phyloP scores from a whole-genome alignment of 1,284 basidiomycete genomes.

The Anthracocystis panici-leucophaei region DNA sequence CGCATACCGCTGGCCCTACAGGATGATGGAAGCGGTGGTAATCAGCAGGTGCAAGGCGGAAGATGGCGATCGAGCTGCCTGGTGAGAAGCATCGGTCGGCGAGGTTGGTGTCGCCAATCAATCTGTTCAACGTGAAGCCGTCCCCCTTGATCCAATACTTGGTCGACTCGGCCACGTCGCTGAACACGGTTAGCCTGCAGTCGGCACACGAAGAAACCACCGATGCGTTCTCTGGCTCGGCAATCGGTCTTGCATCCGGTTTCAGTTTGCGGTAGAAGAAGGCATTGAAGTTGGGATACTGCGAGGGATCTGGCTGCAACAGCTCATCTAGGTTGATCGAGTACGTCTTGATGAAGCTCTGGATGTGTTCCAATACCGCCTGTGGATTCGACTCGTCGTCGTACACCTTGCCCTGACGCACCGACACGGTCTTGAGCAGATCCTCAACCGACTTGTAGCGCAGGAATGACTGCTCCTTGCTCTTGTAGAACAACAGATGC shows the following conservation, averaged over 20 bases:
- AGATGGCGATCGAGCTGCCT: slow-evolving; percentile 74
- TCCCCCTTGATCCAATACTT: slow-evolving; percentile 96
- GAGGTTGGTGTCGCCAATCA: slow-evolving; percentile 77
- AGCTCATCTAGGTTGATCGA: slow-evolving; percentile 85
- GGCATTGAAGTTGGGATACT: slow-evolving; percentile 87
- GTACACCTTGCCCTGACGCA: slow-evolving; percentile 62
- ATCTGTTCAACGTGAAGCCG: slow-evolving; percentile 83
- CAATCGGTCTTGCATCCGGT: slow-evolving; percentile 81
- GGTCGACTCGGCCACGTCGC: slow-evolving; percentile 85
- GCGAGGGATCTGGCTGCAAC: slow-evolving; percentile 73
- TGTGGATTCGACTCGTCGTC: slow-evolving; percentile 91
- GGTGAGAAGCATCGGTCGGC: slow-evolving; percentile 66
- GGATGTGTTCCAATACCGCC: slow-evolving; percentile 85
- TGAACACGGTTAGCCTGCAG: slow-evolving; percentile 93
- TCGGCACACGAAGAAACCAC: slow-evolving; percentile 89
- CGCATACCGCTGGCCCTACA: slow-evolving; percentile 78
- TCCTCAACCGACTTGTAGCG: slow-evolving; percentile 94
- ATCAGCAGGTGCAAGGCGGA: slow-evolving; percentile 84
- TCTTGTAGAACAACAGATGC: slow-evolving; percentile 91
- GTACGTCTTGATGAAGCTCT: slow-evolving; percentile 89
- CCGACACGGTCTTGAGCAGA: slow-evolving; percentile 50
- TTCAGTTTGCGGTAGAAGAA: slow-evolving; percentile 95
- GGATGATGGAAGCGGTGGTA: slow-evolving; percentile 97
- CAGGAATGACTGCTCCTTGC: slow-evolving; percentile 89
- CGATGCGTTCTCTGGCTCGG: slow-evolving; percentile 79